Conservation (phyloP, 352 stramenopile species). For the Aphanomyces invadans region DNA sequence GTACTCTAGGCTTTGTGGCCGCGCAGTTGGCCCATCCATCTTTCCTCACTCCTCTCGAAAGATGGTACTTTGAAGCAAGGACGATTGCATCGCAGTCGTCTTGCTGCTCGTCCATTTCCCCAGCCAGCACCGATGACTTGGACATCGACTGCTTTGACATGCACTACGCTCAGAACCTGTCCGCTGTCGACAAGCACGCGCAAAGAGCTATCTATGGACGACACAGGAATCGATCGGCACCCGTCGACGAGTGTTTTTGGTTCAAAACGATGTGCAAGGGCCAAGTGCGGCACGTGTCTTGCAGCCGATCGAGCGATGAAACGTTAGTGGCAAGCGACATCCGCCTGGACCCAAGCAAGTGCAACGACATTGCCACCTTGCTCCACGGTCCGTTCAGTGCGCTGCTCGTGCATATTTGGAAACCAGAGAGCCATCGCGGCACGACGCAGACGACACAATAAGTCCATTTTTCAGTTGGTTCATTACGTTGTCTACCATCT, state of each 20-base stretch:
- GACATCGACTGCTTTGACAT: conserved; percentile 35
- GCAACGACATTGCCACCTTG: conserved; percentile 20
- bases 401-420: not conserved
- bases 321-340: conserved; percentile 25
- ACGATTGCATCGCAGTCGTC: not conserved
- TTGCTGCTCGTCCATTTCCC: not conserved
- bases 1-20: conserved; percentile 41
- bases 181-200: not conserved
- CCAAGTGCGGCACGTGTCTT: conserved; percentile 35
- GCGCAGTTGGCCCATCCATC: conserved; percentile 29
- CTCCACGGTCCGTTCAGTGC: not conserved
- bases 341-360: conserved; percentile 29
- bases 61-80: conserved; percentile 33
- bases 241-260: conserved; percentile 35
- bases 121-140: not conserved
- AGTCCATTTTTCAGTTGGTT: conserved; percentile 26
- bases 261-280: conserved; percentile 42
- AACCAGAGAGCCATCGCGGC: not conserved
- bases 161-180: not conserved
- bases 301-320: conserved; percentile 10
- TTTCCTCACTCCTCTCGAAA: conserved; percentile 31
- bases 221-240: not conserved
- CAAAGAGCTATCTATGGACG: not conserved
- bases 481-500: conserved; percentile 26
- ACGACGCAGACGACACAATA: not conserved